Conservation (phyloP, 495 filamentous ascomycete genomes). For the Penicillium coprophilum region DNA sequence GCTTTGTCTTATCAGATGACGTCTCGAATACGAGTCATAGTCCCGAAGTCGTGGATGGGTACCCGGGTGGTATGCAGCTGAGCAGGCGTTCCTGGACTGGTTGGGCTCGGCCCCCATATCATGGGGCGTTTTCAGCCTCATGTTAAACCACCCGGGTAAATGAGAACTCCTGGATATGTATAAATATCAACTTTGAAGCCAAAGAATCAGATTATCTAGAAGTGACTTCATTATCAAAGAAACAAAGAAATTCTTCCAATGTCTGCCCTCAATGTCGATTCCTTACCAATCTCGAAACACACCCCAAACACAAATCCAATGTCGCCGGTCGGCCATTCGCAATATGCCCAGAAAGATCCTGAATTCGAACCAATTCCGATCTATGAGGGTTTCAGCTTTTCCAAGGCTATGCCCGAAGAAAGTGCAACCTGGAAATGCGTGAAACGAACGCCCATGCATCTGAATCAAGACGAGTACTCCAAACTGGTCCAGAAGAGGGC, state of each 20-base stretch:
- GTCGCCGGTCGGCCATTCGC: not conserved
- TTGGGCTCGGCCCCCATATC: no score
- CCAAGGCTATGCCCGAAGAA: constrained; percentile 34
- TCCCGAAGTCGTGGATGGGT: no score
- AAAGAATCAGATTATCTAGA: not conserved
- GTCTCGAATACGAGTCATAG: no score
- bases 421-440: constrained; percentile 33
- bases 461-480: constrained; percentile 30
- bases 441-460: constrained; percentile 31
- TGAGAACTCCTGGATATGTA: no score
- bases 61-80: no score
- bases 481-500: constrained; percentile 35
- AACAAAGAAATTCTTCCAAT: not conserved
- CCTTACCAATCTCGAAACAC: not conserved
- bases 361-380: not conserved
- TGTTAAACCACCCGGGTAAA: no score
- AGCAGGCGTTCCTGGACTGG: no score
- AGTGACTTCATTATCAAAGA: not conserved
- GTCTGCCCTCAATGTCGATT: not conserved
- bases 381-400: constrained; percentile 39
- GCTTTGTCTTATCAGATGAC: no score
- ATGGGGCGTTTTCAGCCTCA: no score
- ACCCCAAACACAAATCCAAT: not conserved
- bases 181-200: no score
- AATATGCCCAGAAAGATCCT: not conserved